Percentiles rank a stretch among this genome's conserved stretches.
phyloP scores from a whole-genome alignment of 179 eudicot genomes.

The Gypsophila paniculata region DNA sequence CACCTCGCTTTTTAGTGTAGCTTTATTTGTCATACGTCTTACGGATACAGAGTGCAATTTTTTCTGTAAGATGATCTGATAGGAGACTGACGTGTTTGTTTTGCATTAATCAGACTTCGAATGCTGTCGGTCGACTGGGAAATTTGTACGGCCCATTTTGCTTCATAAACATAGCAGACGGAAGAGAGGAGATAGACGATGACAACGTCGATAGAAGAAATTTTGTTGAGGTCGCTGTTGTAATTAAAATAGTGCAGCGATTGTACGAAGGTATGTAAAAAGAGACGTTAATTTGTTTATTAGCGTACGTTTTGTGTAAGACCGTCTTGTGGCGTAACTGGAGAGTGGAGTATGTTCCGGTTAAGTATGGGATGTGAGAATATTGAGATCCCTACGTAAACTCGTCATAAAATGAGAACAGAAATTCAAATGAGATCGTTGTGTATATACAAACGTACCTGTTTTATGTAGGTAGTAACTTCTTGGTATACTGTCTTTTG shows the following conservation, averaged over 20 bases:
- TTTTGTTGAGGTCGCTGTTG: slow-evolving; percentile 36
- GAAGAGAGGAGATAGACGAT: slow-evolving; percentile 57
- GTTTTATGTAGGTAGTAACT: background rate
- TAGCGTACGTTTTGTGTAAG: background rate
- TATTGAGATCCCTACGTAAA: too few relatives aligned
- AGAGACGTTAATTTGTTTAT: background rate
- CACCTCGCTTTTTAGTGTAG: too few relatives aligned
- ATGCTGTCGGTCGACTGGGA: slow-evolving; percentile 45
- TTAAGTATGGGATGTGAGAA: too few relatives aligned
- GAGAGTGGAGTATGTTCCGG: too few relatives aligned
- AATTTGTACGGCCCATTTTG: slow-evolving; percentile 69
- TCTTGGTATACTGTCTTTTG: background rate
- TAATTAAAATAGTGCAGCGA: slow-evolving; percentile 29
- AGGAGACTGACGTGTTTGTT: slow-evolving; percentile 19
- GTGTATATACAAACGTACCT: background rate
- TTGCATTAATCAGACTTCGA: slow-evolving; percentile 39
- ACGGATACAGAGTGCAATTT: too few relatives aligned
- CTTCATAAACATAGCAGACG: slow-evolving; percentile 54
- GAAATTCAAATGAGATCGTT: too few relatives aligned
- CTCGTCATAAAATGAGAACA: too few relatives aligned
- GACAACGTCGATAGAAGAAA: slow-evolving; percentile 45
- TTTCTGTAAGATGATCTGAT: too few relatives aligned
- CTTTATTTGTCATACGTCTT: too few relatives aligned
- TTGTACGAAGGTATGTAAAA: slow-evolving; percentile 43
- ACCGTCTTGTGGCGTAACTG: background rate